phyloP scores from a whole-genome alignment of 2,329 filamentous ascomycete species.

The Xylaria sp. region DNA sequence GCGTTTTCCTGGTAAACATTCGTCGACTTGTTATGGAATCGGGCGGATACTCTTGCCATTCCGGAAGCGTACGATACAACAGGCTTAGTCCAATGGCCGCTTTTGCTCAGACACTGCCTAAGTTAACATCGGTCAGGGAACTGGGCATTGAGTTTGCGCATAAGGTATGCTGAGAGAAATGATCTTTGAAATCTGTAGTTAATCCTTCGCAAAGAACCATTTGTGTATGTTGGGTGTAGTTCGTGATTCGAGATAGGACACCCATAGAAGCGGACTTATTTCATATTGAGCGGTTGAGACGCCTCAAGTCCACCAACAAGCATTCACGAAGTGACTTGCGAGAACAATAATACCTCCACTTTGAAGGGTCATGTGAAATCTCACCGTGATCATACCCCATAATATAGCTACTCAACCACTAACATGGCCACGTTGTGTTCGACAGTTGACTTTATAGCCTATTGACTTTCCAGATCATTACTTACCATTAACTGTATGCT shows the following conservation, averaged over 20 bases:
- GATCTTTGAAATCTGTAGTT: too few relatives aligned
- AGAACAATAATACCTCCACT: neutral
- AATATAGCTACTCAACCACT: too few relatives aligned
- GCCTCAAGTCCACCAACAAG: neutral
- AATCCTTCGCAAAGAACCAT: too few relatives aligned
- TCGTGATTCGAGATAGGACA: too few relatives aligned
- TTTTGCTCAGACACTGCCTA: slow-evolving; percentile 4
- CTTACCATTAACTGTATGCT: neutral
- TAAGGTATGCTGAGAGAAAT: too few relatives aligned
- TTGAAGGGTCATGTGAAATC: neutral
- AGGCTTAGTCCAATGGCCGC: slow-evolving; percentile 2
- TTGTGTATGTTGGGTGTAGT: too few relatives aligned
- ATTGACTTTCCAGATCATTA: neutral
- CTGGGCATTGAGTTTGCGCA: neutral
- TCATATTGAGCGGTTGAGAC: too few relatives aligned
- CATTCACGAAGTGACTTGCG: neutral
- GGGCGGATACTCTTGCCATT: neutral
- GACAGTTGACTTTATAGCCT: neutral
- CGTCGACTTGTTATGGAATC: too few relatives aligned
- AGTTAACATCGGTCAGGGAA: neutral
- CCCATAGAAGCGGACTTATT: too few relatives aligned
- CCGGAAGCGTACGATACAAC: neutral
- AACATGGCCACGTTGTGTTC: neutral
- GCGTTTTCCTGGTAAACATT: neutral
- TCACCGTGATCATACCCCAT: too few relatives aligned